Conservation (phyloP, 495 filamentous ascomycete species). For the Annulohypoxylon maeteangense region DNA sequence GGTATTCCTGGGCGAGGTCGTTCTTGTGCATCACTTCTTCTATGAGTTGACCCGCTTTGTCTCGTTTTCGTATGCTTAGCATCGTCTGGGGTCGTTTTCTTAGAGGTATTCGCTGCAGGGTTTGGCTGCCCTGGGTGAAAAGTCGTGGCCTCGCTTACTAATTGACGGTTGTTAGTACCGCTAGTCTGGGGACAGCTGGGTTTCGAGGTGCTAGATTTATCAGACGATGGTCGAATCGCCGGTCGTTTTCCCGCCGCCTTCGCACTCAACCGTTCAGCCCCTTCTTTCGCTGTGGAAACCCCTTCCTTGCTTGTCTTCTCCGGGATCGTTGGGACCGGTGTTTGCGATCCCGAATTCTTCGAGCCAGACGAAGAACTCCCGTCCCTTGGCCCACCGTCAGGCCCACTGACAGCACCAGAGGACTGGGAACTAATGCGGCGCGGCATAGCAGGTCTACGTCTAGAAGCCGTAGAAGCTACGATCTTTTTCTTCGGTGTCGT, state of each 20-base stretch:
- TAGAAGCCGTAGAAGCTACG: slow-evolving; percentile 51
- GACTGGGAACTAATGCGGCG: slow-evolving; percentile 58
- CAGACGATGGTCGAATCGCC: slow-evolving; percentile 16
- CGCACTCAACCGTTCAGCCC: slow-evolving; percentile 36
- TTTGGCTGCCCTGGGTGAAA: slow-evolving; percentile 7
- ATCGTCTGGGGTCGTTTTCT: slow-evolving; percentile 12
- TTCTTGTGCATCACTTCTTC: slow-evolving; percentile 37
- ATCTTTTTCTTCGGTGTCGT: slow-evolving; percentile 50
- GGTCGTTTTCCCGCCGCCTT: slow-evolving; percentile 56
- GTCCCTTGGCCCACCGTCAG: slow-evolving; percentile 42
- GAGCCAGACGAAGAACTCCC: slow-evolving; percentile 32
- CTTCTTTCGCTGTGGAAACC: slow-evolving; percentile 15
- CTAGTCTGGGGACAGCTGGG: slow-evolving; percentile 27
- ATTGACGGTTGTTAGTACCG: neutral
- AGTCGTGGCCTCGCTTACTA: neutral
- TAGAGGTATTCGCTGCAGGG: slow-evolving; percentile 11
- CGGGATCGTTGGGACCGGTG: slow-evolving; percentile 22
- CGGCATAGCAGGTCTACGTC: slow-evolving; percentile 51
- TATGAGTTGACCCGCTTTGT: slow-evolving; percentile 31
- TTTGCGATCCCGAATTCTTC: slow-evolving; percentile 38
- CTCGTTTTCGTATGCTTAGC: slow-evolving; percentile 15
- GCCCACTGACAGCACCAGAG: slow-evolving; percentile 39
- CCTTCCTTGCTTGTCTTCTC: slow-evolving; percentile 30
- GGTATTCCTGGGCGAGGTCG: slow-evolving; percentile 24
- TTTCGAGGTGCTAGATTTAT: slow-evolving; percentile 27